Conservation (phyloP, 495 filamentous ascomycete species). For the Xylaria intraflava region DNA sequence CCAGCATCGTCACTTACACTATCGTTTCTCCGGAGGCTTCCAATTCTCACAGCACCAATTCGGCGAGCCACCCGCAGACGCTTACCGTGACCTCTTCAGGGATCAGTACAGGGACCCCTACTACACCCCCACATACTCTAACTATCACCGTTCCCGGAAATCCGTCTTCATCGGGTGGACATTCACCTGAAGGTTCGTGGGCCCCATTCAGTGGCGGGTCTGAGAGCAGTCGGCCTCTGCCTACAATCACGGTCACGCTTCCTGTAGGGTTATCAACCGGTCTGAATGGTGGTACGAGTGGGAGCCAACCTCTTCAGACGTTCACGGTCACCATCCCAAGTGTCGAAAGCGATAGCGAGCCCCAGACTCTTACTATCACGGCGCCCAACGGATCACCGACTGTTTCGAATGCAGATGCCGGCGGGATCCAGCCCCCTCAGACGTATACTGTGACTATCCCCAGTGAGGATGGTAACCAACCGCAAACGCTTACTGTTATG, state of each 20-base stretch:
- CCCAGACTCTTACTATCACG: slow-evolving; percentile 19
- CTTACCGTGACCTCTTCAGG: slow-evolving; percentile 4
- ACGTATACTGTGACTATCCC: background rate
- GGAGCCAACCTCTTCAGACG: background rate
- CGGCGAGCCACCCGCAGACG: background rate
- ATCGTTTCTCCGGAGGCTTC: slow-evolving; percentile 16
- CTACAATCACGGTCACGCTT: slow-evolving; percentile 23
- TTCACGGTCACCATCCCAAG: slow-evolving; percentile 1
- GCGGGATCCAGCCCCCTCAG: background rate
- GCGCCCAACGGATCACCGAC: slow-evolving; percentile 14
- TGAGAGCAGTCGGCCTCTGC: slow-evolving; percentile 11
- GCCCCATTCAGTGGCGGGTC: slow-evolving; percentile 7
- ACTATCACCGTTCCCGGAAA: background rate
- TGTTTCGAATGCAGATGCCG: slow-evolving; percentile 3
- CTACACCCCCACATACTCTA: slow-evolving; percentile 1
- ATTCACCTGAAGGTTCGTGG: background rate
- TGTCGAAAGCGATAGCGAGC: slow-evolving; percentile 6
- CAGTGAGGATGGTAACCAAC: background rate
- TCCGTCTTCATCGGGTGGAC: slow-evolving; percentile 1
- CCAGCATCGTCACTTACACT: slow-evolving; percentile 21
- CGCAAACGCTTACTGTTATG: slow-evolving; percentile 1
- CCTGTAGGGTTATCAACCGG: slow-evolving; percentile 15
- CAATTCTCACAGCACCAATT: background rate
- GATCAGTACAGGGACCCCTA: background rate
- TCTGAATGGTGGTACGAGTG: slow-evolving; percentile 7